These are phyloP conservation scores for Globisporangium uncinulatum DNA, from an alignment of 352 stramenopile genomes.

Conservation along the genomic window DNA sequence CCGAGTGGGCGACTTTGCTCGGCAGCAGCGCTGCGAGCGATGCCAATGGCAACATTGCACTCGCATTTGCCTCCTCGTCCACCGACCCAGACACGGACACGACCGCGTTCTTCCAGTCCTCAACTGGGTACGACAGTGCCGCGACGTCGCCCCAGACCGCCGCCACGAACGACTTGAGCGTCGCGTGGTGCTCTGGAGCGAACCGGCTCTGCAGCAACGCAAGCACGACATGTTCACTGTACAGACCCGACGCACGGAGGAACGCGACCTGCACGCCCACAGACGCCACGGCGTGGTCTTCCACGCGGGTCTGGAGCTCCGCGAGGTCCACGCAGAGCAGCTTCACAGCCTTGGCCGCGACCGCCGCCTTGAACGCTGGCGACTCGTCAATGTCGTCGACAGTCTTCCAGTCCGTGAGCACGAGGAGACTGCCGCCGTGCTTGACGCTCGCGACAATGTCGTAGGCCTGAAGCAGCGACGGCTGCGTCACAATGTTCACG, in stretches of 20 bases:
- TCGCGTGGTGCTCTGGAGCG: conserved; percentile 29
- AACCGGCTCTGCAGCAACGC: conserved; percentile 49
- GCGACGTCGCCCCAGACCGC: conserved; percentile 56
- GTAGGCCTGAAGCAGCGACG: conserved; percentile 39
- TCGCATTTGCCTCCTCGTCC: conserved; percentile 9
- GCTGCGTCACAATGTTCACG: conserved; percentile 47
- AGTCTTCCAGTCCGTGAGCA: conserved; percentile 59
- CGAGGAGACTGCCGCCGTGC: conserved; percentile 42
- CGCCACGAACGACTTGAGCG: conserved; percentile 46
- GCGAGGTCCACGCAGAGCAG: conserved; percentile 49
- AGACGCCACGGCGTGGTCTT: conserved; percentile 40
- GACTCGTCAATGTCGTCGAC: conserved; percentile 55
- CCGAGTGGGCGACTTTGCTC: conserved; percentile 49
- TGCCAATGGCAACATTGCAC: conserved; percentile 8
- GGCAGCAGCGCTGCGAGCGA: conserved; percentile 32
- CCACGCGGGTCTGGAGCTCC: conserved; percentile 47
- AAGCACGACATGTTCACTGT: conserved; percentile 52
- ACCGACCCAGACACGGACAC: too few species aligned
- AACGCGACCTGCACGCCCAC: conserved; percentile 53
- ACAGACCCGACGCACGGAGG: conserved; percentile 49
- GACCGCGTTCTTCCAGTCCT: conserved; percentile 33
- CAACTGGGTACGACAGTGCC: conserved; percentile 37
- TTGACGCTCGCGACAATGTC: conserved; percentile 53
- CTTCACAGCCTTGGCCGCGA: conserved; percentile 42
- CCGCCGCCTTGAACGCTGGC: conserved; percentile 40